Percentiles rank a stretch among this genome's conserved stretches.
These are phyloP conservation scores for Nannizzia gypsea DNA, from an alignment of 2,329 filamentous ascomycete genomes.

Conservation along the genomic window DNA sequence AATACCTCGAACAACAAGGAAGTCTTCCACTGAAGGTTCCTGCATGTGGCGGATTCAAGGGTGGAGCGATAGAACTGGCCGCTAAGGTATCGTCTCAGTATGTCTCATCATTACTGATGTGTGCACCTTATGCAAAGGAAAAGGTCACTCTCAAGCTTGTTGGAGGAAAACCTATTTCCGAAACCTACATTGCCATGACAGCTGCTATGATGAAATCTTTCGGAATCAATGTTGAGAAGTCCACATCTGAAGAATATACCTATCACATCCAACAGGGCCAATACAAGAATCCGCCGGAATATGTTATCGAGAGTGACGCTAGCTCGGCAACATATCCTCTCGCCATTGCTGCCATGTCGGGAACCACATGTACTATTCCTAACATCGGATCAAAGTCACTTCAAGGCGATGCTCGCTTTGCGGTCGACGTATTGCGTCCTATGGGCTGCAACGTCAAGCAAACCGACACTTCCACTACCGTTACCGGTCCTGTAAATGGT, in stretches of 20 bases:
- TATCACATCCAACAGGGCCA: slow-evolving; percentile 81
- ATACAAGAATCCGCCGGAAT: slow-evolving; percentile 75
- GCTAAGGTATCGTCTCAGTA: slow-evolving; percentile 98
- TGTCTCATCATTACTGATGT: slow-evolving; percentile 93
- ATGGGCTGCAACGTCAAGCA: slow-evolving; percentile 93
- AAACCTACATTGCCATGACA: slow-evolving; percentile 97
- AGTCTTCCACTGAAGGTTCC: slow-evolving; percentile 75
- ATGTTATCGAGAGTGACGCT: slow-evolving; percentile 90
- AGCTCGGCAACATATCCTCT: slow-evolving; percentile 95
- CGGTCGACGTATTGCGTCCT: slow-evolving; percentile 72
- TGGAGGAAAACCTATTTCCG: slow-evolving; percentile 94
- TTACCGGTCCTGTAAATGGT: slow-evolving; percentile 72
- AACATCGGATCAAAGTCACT: slow-evolving; percentile 89
- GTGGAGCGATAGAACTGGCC: slow-evolving; percentile 79
- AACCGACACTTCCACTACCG: slow-evolving; percentile 73
- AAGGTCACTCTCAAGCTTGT: slow-evolving; percentile 82
- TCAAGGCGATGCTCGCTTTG: slow-evolving; percentile 90
- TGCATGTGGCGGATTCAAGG: slow-evolving; percentile 70
- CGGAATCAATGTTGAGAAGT: slow-evolving; percentile 67
- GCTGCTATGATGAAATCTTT: slow-evolving; percentile 95
- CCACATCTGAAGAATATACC: slow-evolving; percentile 68
- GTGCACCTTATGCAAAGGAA: slow-evolving; percentile 88
- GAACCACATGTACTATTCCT: slow-evolving; percentile 87
- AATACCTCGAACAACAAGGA: slow-evolving; percentile 71
- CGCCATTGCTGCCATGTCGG: slow-evolving; percentile 86